Evolutionary conservation across 1,284 basidiomycete species (phyloP), one percentile per base, ranked within the genome.

Genomic region (Tetrapyrgos nigripes): DNA sequence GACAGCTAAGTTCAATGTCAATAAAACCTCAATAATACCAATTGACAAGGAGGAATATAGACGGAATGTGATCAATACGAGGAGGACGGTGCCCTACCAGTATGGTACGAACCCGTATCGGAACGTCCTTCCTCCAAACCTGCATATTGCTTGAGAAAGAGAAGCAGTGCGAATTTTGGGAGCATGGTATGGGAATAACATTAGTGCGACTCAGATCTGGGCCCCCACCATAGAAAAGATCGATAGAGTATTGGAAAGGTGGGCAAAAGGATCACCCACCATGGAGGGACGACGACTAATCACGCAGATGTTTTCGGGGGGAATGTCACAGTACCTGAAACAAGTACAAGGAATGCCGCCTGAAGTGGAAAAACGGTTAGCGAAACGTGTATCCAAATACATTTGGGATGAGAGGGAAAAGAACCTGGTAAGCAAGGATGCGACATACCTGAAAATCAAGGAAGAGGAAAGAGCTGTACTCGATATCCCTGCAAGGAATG

Each of bases 11-110:
- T 78, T 78, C 55, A 78, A 79, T 57, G 58, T 64, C 0, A 49
- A 53, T 1, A 77, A 78, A 56, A 78, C 74, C 0, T 70, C 73
- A 53, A 65, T 75, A 0, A 66, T 79, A 4, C 76, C 73, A 0
- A 64, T 76, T 0, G 74, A 74, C 1, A 28, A 37, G 8, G 13
- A 35, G 8, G 48, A 50, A 27, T 65, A 61, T 63, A 26, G 66
- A 8, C 40, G 50, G 26, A 31, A 50, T 13, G 29, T 60, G 3
- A 3, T 23, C 13, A 14, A 60, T 19, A 33, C 55, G 14, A 13
- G 19, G 35, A 53, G 27, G 3, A 26, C 60, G 24, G 14, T 21
- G 3, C 28, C 68, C 40, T 75, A 66, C 66, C 68, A 71, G 0
- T 62, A 62, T 3, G 62, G 33, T 21, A 21, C 55, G 28, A 55